Evolutionary conservation across 371 early-diverging fungal genomes (phyloP).

Genomic region (Blakeslea trispora): DNA sequence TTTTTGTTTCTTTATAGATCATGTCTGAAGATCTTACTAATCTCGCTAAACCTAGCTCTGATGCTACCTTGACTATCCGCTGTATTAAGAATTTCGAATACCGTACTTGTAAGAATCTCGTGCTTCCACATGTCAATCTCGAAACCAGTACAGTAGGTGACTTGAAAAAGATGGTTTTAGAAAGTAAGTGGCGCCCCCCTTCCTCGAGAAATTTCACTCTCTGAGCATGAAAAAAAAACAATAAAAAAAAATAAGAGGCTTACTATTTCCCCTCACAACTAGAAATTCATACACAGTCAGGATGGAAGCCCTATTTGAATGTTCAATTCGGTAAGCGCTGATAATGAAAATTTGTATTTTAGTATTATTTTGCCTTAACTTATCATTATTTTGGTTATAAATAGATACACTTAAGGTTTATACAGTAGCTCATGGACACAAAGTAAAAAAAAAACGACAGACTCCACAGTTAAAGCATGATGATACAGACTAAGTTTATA

Average conservation of each 20-base stretch:
- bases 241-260: not conserved
- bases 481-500: not conserved
- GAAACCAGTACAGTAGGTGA: slow-evolving; percentile 69
- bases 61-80: slow-evolving; percentile 79
- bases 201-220: no score
- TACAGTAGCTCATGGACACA: slow-evolving; percentile 83
- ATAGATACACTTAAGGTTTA: slow-evolving; percentile 86
- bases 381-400: slow-evolving; percentile 6
- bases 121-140: slow-evolving; percentile 74
- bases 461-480: not conserved
- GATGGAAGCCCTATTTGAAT: slow-evolving; percentile 75
- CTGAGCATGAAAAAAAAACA: no score
- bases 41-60: slow-evolving; percentile 54
- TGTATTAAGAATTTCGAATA: slow-evolving; percentile 91
- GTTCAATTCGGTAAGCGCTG: slow-evolving; percentile 58
- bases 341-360: not conserved
- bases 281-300: slow-evolving; percentile 67
- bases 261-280: not conserved
- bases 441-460: slow-evolving; percentile 50
- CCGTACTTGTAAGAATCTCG: slow-evolving; percentile 81
- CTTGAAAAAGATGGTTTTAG: slow-evolving; percentile 62
- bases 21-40: slow-evolving; percentile 47
- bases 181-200: slow-evolving; percentile 63
- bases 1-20: slow-evolving; percentile 11
- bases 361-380: not conserved